Base-by-base conservation (phyloP, 345 rosid species). In the Schrenkiella parvula region DNA sequence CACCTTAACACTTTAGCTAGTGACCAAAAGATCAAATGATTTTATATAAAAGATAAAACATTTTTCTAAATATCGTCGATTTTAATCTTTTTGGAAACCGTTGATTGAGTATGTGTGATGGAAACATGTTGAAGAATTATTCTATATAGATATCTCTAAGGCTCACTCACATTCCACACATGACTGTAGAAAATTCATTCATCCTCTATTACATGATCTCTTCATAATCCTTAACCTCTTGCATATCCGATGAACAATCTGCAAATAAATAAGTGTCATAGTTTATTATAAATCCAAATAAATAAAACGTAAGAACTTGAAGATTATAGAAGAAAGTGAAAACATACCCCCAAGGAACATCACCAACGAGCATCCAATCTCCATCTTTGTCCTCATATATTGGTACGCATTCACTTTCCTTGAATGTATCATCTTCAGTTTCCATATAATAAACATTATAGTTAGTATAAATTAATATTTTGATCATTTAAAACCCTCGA, bases 281-380 rank as follows among this genome's bases (percentile, higher is more conserved):
- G 13, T 53, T 31, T 12, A 17, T 54, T 51, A 71, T 26, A 14
- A 39, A 39, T n/a, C 12, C 12, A 39, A 2, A 6, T 3, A 6
- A 53, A 15, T 11, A 14, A 54, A 64, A 42, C 4, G n/a, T 11
- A 54, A 64, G 0, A 28, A 51, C 4, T 26, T 38, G 46, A 62
- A 70, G 58, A 51, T 4, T 69, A 61, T 17, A 38, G 12, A 68
- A 17, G 41, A 2, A 35, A 48, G 48, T 53, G 8, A 17, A 44
- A 35, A 71, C 83, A 65, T 83, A 88, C 95, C 81, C 82, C 97
- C 97, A 91, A n/a, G 97, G 97, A 61, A 91, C 95, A 70, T 88
- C 93, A 3, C 97, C 93, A 35, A 79, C 89, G 32, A 90, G 90
- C 93, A 90, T 88, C 96, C 95, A 90, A 34, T 88, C 95, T 61